Conservation (phyloP, 2,329 filamentous ascomycete genomes). For the Ophioceras dolichostomum region DNA sequence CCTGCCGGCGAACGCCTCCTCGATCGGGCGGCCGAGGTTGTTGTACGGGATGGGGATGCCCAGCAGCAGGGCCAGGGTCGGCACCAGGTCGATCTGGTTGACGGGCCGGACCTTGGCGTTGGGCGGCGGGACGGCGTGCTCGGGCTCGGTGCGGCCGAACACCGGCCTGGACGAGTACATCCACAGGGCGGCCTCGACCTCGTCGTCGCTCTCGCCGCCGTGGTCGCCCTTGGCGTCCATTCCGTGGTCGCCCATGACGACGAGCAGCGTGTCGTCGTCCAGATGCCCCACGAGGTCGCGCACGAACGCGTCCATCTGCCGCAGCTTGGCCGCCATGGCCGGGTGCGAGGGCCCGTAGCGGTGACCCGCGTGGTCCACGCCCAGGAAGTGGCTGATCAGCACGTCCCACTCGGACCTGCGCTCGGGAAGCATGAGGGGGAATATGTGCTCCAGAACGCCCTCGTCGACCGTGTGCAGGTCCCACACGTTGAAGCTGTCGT, state of each 20-base stretch:
- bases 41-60: slow-evolving; percentile 94
- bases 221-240: slow-evolving; percentile 98
- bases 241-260: slow-evolving; percentile 98
- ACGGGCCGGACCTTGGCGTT: slow-evolving; percentile 67
- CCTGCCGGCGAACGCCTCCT: slow-evolving; percentile 75
- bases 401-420: slow-evolving; percentile 74
- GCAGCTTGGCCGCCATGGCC: slow-evolving; percentile 82
- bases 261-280: slow-evolving; percentile 75
- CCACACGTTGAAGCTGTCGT: slow-evolving; percentile 98
- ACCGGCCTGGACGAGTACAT: slow-evolving; percentile 88
- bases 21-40: slow-evolving; percentile 83
- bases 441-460: slow-evolving; percentile 82
- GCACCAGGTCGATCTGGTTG: slow-evolving; percentile 88
- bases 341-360: slow-evolving; percentile 87
- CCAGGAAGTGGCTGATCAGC: slow-evolving; percentile 86
- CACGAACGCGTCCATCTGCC: slow-evolving; percentile 80
- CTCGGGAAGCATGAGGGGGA: slow-evolving; percentile 60
- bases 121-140: slow-evolving; percentile 42
- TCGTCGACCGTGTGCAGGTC: slow-evolving; percentile 95
- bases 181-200: slow-evolving; percentile 90
- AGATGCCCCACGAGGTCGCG: slow-evolving; percentile 57
- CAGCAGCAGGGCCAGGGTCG: slow-evolving; percentile 75
- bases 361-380: slow-evolving; percentile 94
- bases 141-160: slow-evolving; percentile 65
- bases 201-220: slow-evolving; percentile 94